Percentiles rank a stretch among this genome's conserved stretches.
These are phyloP conservation scores for Hygrophoropsis aurantiaca DNA, from an alignment of 768 basidiomycete genomes.

Conservation along the genomic window DNA sequence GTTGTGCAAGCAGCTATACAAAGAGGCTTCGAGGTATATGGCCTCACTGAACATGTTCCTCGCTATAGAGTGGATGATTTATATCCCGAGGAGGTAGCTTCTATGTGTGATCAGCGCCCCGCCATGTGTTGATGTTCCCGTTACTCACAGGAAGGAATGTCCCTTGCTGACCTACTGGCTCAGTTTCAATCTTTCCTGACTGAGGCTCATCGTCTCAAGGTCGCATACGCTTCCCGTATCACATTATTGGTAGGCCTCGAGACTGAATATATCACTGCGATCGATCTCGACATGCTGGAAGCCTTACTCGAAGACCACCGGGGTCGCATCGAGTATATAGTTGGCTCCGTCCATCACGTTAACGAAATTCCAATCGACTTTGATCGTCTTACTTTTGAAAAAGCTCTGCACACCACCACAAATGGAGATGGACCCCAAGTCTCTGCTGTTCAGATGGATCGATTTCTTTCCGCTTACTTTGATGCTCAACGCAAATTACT, in stretches of 20 bases:
- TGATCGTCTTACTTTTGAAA: constrained; percentile 67
- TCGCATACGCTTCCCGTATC: constrained; percentile 60
- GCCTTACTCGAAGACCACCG: constrained; percentile 47
- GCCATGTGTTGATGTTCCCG: constrained; percentile 10
- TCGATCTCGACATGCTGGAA: constrained; percentile 62
- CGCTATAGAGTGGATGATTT: constrained; percentile 79
- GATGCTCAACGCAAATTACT: constrained; percentile 82
- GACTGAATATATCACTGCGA: constrained; percentile 80
- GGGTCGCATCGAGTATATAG: constrained; percentile 76
- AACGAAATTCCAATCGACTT: constrained; percentile 90
- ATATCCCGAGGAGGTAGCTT: constrained; percentile 90
- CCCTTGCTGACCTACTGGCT: constrained; percentile 46
- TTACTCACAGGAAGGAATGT: constrained; percentile 50
- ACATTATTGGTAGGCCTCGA: constrained; percentile 86
- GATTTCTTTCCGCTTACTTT: constrained; percentile 71
- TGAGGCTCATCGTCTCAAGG: constrained; percentile 79
- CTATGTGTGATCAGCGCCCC: constrained; percentile 7
- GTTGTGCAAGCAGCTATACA: constrained; percentile 79
- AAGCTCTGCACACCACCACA: constrained; percentile 47
- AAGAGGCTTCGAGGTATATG: constrained; percentile 78
- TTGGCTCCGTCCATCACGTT: constrained; percentile 94
- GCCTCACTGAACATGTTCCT: constrained; percentile 91
- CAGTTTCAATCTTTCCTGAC: constrained; percentile 75
- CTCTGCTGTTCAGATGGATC: constrained; percentile 32
- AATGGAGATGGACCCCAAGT: constrained; percentile 19